phyloP scores from a whole-genome alignment of 208 protist species.

The Wallacemonas sp. region DNA sequence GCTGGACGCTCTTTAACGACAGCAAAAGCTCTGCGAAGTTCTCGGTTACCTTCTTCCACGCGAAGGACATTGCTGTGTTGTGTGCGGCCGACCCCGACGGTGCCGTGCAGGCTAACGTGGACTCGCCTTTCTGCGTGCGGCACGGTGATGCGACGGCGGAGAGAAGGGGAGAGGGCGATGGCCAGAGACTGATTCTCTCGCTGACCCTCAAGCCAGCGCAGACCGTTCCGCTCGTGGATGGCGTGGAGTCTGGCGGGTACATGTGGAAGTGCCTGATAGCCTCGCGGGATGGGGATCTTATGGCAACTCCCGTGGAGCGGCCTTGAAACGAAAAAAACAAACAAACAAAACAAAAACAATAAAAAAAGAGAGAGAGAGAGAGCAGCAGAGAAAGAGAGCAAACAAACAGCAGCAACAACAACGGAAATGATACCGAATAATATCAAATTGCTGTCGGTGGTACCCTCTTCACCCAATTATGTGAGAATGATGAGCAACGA shows the following conservation, averaged over 20 bases:
- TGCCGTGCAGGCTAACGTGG: not conserved
- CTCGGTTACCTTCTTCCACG: conserved; percentile 41
- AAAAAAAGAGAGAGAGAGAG: not conserved
- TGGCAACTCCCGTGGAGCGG: not conserved
- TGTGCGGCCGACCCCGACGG: conserved; percentile 1
- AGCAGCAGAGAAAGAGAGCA: not conserved
- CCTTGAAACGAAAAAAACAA: not conserved
- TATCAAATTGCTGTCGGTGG: no score
- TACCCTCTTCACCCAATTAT: no score
- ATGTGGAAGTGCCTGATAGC: conserved; percentile 43
- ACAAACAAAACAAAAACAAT: not conserved
- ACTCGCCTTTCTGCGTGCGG: conserved; percentile 9
- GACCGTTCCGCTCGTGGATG: conserved; percentile 35
- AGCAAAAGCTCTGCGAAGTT: conserved; percentile 35
- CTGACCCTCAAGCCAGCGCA: conserved; percentile 22
- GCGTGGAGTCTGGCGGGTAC: conserved; percentile 27
- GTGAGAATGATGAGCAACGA: no score
- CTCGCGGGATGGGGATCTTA: not conserved
- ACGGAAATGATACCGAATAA: no score
- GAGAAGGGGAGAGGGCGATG: conserved; percentile 8
- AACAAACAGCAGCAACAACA: no score
- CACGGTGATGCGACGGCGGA: conserved; percentile 12
- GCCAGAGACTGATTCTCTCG: conserved; percentile 14
- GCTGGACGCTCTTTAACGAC: conserved; percentile 47
- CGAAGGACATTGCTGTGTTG: conserved; percentile 16